Base-by-base conservation (phyloP, 331 rosid genomes). In the Pyracantha coccinea region DNA sequence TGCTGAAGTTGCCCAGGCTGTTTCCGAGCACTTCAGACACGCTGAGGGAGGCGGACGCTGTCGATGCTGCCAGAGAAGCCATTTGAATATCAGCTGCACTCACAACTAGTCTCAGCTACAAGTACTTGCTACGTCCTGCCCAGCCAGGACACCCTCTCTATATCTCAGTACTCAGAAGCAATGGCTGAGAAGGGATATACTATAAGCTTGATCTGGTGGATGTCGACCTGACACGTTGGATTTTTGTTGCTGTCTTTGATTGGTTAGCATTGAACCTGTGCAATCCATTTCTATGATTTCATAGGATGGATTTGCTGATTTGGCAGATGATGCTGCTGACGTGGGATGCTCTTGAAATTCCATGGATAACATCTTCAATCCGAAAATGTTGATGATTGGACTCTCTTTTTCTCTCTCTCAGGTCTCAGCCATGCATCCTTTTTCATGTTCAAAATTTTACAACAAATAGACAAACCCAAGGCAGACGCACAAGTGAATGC, bases 1-100 rank as follows among this genome's bases (percentile, higher is more conserved):
- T 92, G 54, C 84, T 80, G 79, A 90, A 83, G 82, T 88, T 82
- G 72, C 14, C 62, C 47, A 95, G 82, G 13, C 92, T 89, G 67
- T 82, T 95, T 72, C 98, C 96, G 4, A 95, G 89, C 96, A 92
- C 90, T 77, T 95, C 98, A 27, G 97, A 88, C 83, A 88, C 86
- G 24, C 96, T 91, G 55, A 93, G 89, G 57, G 91, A 82, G 58
- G 88, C 79, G 55, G 90, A 87, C 8, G 92, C 90, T 6, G 91
- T 85, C 8, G 95, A 79, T 38, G 97, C 89, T 32, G 95, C 88
- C 58, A 88, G 79, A 73, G 96, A 93, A 69, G 97, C 96, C 99
- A 95, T 94, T 74, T 19, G 8, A 17, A 16, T 6, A 28, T 28
- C 55, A 50, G n/a, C n/a, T n/a, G n/a, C n/a, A n/a, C n/a, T n/a